These are phyloP conservation scores for Microcyclosporella mali DNA, from an alignment of 2,329 filamentous ascomycete species.

Conservation along the genomic window DNA sequence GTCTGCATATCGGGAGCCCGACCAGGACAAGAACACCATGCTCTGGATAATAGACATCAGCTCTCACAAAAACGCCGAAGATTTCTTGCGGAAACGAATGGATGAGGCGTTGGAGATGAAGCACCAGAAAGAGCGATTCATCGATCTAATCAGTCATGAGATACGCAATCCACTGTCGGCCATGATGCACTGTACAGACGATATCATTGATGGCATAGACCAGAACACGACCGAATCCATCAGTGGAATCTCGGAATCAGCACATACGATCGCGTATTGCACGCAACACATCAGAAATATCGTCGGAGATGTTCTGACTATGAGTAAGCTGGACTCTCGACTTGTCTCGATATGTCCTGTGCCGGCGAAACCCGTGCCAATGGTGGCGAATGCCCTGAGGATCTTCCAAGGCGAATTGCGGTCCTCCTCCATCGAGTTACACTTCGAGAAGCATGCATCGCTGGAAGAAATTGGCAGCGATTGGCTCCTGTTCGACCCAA, in stretches of 20 bases:
- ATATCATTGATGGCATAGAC: constrained; percentile 26
- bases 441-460: constrained; percentile 7
- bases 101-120: constrained; percentile 35
- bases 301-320: constrained; percentile 43
- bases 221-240: constrained; percentile 5
- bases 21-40: constrained; percentile 15
- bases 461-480: constrained; percentile 14
- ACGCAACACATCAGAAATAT: constrained; percentile 33
- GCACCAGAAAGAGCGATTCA: constrained; percentile 27
- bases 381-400: constrained; percentile 32
- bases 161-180: constrained; percentile 40
- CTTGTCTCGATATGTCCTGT: constrained; percentile 33
- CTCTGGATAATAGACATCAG: constrained; percentile 39
- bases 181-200: constrained; percentile 41
- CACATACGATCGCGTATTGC: constrained; percentile 28
- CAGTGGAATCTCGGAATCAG: constrained; percentile 19
- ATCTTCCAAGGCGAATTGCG: constrained; percentile 37
- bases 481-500: constrained; percentile 23
- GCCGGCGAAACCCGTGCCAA: constrained; percentile 29
- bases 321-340: constrained; percentile 34
- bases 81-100: constrained; percentile 34
- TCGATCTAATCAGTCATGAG: constrained; percentile 35
- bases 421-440: constrained; percentile 28
- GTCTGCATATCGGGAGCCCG: constrained; percentile 11
- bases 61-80: constrained; percentile 40